Percentiles rank a stretch among this genome's conserved stretches.
Conservation (phyloP, 2,329 filamentous ascomycete genomes). For the Phaeophleospora eucalypticola region DNA sequence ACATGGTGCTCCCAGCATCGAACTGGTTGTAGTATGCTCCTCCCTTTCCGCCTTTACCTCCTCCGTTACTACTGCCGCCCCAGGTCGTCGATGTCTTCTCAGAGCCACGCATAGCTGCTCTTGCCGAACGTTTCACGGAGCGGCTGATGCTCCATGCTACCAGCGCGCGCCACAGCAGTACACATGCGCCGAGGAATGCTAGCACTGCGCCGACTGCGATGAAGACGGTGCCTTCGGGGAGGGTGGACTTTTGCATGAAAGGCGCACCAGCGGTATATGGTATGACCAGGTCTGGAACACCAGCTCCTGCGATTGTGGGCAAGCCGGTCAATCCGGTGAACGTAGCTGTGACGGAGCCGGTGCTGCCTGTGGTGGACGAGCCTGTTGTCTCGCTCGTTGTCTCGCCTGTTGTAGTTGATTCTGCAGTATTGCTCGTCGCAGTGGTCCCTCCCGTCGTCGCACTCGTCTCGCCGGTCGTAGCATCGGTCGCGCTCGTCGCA, state of each 20-base stretch:
- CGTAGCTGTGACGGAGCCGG: conserved; percentile 16
- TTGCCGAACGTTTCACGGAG: conserved; percentile 80
- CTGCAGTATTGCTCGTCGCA: conserved; percentile 12
- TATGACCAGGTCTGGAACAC: conserved; percentile 66
- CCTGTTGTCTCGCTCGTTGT: conserved; percentile 26
- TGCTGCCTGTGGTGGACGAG: conserved; percentile 24
- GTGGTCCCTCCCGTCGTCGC: conserved; percentile 12
- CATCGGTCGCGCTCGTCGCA: conserved; percentile 8
- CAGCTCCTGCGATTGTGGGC: conserved; percentile 54
- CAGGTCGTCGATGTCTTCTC: conserved; percentile 30
- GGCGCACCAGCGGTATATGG: conserved; percentile 81
- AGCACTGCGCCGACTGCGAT: conserved; percentile 88
- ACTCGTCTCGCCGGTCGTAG: conserved; percentile 15
- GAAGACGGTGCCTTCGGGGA: conserved; percentile 92
- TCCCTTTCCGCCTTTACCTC: conserved; percentile 18
- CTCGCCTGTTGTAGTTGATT: conserved; percentile 10
- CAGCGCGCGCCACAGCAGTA: conserved; percentile 82
- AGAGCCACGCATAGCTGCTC: conserved; percentile 56
- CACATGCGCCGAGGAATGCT: conserved; percentile 73
- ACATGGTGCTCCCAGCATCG: conserved; percentile 51
- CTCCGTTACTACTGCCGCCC: conserved; percentile 26
- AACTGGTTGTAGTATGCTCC: conserved; percentile 39
- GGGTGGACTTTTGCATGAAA: conserved; percentile 81
- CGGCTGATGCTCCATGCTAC: conserved; percentile 89
- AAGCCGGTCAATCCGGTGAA: conserved; percentile 38